Evolutionary conservation across 352 stramenopile genomes (phyloP).

Genomic region (Phytopythium ostracodes): DNA sequence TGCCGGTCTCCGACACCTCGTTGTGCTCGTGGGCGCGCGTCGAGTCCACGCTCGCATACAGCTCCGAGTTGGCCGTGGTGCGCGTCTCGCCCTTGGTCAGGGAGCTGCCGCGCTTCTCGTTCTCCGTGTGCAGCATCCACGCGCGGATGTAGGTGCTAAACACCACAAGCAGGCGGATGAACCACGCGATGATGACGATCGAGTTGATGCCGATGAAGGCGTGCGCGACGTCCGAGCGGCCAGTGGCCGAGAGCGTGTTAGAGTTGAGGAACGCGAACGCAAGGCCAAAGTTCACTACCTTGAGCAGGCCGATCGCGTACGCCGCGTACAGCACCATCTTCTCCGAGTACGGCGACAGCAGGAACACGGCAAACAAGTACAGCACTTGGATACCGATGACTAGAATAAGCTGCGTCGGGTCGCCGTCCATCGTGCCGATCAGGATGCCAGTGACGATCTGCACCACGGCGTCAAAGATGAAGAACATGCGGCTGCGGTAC

Average conservation of each 20-base stretch:
- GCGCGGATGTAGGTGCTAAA: constrained; percentile 50
- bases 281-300: constrained; percentile 56
- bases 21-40: constrained; percentile 9
- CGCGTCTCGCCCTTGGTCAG: constrained; percentile 29
- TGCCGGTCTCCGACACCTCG: constrained; percentile 10
- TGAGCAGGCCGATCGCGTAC: constrained; percentile 43
- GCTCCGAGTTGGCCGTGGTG: constrained; percentile 34
- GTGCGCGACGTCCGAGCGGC: constrained; percentile 33
- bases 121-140: constrained; percentile 47
- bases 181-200: constrained; percentile 53
- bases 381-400: constrained; percentile 49
- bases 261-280: constrained; percentile 56
- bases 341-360: constrained; percentile 36
- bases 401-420: constrained; percentile 50
- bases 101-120: constrained; percentile 21
- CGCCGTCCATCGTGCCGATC: constrained; percentile 48
- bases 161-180: constrained; percentile 51
- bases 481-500: constrained; percentile 64
- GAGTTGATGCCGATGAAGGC: constrained; percentile 64
- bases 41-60: constrained; percentile 38
- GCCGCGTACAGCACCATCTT: constrained; percentile 33
- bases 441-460: constrained; percentile 55
- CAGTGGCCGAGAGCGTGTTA: constrained; percentile 35
- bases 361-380: constrained; percentile 44
- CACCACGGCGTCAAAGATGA: constrained; percentile 44